These are phyloP conservation scores for Asterella californica DNA, from an alignment of 225 moss, liverwort and hornwort genomes.

Conservation along the genomic window DNA sequence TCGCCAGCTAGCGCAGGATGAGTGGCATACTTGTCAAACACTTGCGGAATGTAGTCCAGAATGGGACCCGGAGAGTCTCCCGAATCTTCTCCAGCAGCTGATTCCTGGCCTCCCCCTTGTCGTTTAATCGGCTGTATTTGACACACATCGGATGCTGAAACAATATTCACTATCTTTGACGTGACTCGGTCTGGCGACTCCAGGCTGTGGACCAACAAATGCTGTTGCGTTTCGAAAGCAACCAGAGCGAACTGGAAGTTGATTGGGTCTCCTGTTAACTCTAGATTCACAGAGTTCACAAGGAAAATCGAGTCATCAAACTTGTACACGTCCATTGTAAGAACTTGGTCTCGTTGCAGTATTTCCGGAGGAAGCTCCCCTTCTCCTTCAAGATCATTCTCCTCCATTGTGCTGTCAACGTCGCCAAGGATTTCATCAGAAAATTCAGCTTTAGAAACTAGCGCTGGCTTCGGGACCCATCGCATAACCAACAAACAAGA, in stretches of 20 bases:
- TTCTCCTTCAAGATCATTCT: neutral
- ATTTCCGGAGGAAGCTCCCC: neutral
- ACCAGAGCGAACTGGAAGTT: conserved; percentile 31
- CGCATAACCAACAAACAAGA: conserved; percentile 48
- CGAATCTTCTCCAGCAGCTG: neutral
- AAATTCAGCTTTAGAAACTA: neutral
- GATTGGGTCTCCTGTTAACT: neutral
- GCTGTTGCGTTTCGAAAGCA: conserved; percentile 48
- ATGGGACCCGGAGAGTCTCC: conserved; percentile 35
- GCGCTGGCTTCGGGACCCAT: neutral
- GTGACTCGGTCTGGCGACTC: conserved; percentile 10
- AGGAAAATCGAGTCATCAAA: conserved; percentile 33
- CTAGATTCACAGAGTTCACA: neutral
- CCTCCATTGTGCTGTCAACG: neutral
- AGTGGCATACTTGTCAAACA: conserved; percentile 55
- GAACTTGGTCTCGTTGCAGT: neutral
- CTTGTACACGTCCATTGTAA: conserved; percentile 48
- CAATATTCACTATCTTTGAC: conserved; percentile 40
- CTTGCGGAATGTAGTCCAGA: conserved; percentile 47
- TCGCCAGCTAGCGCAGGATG: conserved; percentile 31
- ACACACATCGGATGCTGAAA: conserved; percentile 48
- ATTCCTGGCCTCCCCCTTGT: neutral
- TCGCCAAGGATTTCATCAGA: neutral
- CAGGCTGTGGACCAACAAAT: conserved; percentile 40
- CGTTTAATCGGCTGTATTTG: conserved; percentile 29